Conservation (phyloP, 2,329 filamentous ascomycete genomes). For the Westerdykella sp. region DNA sequence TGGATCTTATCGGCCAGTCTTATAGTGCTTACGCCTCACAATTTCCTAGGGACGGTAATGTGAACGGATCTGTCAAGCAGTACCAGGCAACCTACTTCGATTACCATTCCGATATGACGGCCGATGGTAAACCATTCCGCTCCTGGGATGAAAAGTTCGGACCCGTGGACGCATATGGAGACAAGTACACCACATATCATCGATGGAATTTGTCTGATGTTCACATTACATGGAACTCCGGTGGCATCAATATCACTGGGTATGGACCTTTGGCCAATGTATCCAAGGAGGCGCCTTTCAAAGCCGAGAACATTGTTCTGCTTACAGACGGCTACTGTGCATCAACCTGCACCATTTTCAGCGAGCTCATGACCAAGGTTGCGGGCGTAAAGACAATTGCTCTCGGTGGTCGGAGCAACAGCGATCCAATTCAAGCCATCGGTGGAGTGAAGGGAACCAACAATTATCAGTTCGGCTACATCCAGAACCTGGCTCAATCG, state of each 20-base stretch:
- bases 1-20: constrained; percentile 41
- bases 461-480: constrained; percentile 29
- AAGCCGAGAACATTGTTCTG: constrained; percentile 46
- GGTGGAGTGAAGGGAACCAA: constrained; percentile 49
- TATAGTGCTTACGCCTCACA: constrained; percentile 29
- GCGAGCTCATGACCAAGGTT: constrained; percentile 49
- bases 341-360: constrained; percentile 53
- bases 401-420: constrained; percentile 45
- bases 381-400: constrained; percentile 50
- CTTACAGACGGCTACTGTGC: constrained; percentile 56
- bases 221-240: constrained; percentile 22
- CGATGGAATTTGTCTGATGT: constrained; percentile 35
- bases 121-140: constrained; percentile 46
- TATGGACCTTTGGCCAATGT: constrained; percentile 37
- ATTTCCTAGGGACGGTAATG: constrained; percentile 26
- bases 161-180: constrained; percentile 24
- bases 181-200: constrained; percentile 24
- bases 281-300: constrained; percentile 46
- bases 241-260: constrained; percentile 34
- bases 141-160: constrained; percentile 43
- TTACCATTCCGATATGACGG: constrained; percentile 42
- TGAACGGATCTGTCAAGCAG: constrained; percentile 32
- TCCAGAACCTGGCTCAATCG: constrained; percentile 21
- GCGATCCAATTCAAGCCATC: constrained; percentile 49
- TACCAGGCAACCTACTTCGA: constrained; percentile 42